Conservation (phyloP, 1,284 basidiomycete species). For the Ceratobasidium sp. region DNA sequence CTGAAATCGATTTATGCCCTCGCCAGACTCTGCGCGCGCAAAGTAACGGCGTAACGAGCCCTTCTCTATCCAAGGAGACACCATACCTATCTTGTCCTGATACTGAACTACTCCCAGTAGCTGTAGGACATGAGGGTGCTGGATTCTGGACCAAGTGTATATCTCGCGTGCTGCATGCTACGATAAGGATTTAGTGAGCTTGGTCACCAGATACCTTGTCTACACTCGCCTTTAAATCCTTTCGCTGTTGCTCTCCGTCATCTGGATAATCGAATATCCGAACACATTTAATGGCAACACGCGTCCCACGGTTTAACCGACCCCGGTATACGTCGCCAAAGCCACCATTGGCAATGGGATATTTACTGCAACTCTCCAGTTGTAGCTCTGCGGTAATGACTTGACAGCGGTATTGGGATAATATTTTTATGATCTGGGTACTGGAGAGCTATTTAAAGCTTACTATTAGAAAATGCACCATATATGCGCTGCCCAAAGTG, state of each 20-base stretch:
- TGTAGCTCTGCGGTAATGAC: conserved; percentile 6
- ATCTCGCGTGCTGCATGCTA: conserved; percentile 10
- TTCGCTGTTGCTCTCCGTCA: neutral
- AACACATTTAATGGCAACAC: conserved; percentile 14
- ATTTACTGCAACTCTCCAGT: neutral
- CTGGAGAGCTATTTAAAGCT: no score
- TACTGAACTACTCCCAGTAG: neutral
- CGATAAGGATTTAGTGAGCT: neutral
- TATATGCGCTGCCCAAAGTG: no score
- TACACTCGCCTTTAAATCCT: neutral
- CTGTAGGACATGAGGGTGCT: neutral
- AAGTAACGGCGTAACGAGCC: neutral
- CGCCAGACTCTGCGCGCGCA: neutral
- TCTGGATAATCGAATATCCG: neutral
- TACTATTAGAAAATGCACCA: conserved; percentile 6
- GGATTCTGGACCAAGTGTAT: conserved; percentile 2
- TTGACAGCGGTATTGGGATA: neutral
- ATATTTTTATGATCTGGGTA: no score
- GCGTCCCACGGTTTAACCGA: neutral
- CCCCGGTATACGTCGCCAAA: conserved; percentile 14
- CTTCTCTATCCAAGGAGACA: conserved; percentile 2
- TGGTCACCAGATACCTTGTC: neutral
- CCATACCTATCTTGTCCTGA: conserved; percentile 7
- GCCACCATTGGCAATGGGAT: neutral
- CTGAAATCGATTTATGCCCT: neutral